Base-by-base conservation (phyloP, 1,284 basidiomycete species). In the Trametes hirsuta region DNA sequence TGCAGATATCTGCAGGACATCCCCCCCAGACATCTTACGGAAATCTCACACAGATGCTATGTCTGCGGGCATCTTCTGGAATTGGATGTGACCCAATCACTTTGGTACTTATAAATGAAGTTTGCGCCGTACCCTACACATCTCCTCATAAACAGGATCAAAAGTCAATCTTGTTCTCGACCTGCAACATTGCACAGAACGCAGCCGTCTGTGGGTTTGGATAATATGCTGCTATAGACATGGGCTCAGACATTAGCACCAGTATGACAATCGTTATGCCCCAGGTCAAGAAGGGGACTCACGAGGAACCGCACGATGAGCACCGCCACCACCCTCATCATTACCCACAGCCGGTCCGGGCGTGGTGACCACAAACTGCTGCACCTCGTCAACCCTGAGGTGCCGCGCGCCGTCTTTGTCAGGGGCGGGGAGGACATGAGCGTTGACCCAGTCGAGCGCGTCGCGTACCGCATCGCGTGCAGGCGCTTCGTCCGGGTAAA, bases 191-290 rank as follows among this genome's bases (percentile, higher is more conserved):
- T 25, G 77, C 74, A 68, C 93, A 94, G 66, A 98, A 91, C 1
- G 94, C 89, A 56, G 87, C 86, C 0, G 96, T 99, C 71, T 98
- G 97, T 9, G 93, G 91, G 70, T 97, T 98, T 5, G 88, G 87
- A 74, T 93, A 96, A 79, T 86, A 88, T 6, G 84, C 83, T 4
- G 87, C 91, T 93, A 21, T 62, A 15, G 40, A 34, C 59, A 54
- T 57, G 30, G 63, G 56, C 53, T 22, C 62, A n/a, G 3, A 46
- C 22, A 24, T n/a, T 22, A 8, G 5, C 53, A 51, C 39, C 11
- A 40, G 39, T 18, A 18, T 18, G 39, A 11, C 11, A 42, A 8
- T 48, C 39, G 12, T 25, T 18, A 37, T 11, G 15, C 24, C 34
- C n/a, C 24, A 12, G 36, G 15, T 34, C 49, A 36, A 25, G 47